These are phyloP conservation scores for Crataegus laevigata DNA, from an alignment of 306 rosid species.

Conservation along the genomic window DNA sequence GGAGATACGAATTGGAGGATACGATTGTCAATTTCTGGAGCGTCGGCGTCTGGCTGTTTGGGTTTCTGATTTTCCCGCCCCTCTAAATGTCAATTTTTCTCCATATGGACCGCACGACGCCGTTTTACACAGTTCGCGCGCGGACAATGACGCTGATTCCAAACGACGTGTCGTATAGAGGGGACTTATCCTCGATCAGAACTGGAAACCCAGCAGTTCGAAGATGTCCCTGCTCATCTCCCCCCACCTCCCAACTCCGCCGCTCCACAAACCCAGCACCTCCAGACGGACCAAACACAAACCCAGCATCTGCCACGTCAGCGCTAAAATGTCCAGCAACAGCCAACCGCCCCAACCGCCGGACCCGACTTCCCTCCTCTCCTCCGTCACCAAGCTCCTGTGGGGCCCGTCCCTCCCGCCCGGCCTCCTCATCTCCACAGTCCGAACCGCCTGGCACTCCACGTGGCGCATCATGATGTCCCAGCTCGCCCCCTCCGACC, in stretches of 20 bases:
- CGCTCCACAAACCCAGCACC: background rate
- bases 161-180: background rate
- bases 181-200: background rate
- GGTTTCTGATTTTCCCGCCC: background rate
- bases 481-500: constrained; percentile 89
- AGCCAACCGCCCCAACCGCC: constrained; percentile 32
- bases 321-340: constrained; percentile 38
- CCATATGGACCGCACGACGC: background rate
- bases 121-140: background rate
- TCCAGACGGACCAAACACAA: background rate
- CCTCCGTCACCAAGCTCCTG: constrained; percentile 57
- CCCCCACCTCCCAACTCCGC: constrained; percentile 2
- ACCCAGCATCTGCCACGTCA: constrained; percentile 1
- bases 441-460: constrained; percentile 73
- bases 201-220: background rate
- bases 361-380: constrained; percentile 34
- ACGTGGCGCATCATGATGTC: constrained; percentile 89
- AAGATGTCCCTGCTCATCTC: constrained; percentile 6
- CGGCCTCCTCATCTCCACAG: constrained; percentile 66
- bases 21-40: background rate
- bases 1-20: background rate
- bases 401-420: constrained; percentile 94
- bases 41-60: background rate
- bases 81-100: background rate
- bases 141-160: background rate